Evolutionary conservation across 2,329 filamentous ascomycete species (phyloP).

Genomic region (Blastomyces gilchristii): DNA sequence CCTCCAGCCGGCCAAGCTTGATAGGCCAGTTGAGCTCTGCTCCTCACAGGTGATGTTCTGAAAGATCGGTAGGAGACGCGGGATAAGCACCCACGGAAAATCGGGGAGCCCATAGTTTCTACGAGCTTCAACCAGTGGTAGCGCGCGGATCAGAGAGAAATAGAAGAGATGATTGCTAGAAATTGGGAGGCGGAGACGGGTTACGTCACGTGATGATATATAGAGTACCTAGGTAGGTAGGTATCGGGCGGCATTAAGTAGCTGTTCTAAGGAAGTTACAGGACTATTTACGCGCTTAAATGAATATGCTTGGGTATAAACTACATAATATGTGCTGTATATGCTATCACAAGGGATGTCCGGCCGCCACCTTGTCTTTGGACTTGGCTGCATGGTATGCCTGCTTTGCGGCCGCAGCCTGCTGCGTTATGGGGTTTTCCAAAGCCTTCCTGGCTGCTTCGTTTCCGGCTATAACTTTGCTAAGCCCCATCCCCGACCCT

Average conservation of each 20-base stretch:
- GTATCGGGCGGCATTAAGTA: no score
- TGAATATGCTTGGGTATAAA: neutral
- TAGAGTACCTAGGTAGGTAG: no score
- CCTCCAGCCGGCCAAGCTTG: conserved; percentile 8
- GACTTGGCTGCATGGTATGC: conserved; percentile 16
- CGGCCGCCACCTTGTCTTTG: conserved; percentile 7
- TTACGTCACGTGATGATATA: neutral
- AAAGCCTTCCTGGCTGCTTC: conserved; percentile 36
- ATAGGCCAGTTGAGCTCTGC: conserved; percentile 8
- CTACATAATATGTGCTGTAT: neutral
- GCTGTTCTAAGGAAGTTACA: neutral
- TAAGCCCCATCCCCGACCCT: conserved; percentile 37
- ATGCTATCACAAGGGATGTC: neutral
- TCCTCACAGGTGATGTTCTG: conserved; percentile 4
- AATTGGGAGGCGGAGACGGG: neutral
- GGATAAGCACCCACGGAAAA: neutral
- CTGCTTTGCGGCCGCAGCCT: conserved; percentile 28
- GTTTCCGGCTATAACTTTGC: conserved; percentile 37
- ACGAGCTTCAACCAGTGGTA: neutral
- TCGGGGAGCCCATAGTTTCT: neutral
- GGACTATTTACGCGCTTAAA: neutral
- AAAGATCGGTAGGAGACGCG: neutral
- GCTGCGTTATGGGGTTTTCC: conserved; percentile 19
- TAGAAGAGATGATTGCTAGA: neutral
- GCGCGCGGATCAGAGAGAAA: neutral